Percentiles rank a stretch among this genome's conserved stretches.
Conservation (phyloP, 2,329 filamentous ascomycete species). For the Ophiostoma montium region DNA sequence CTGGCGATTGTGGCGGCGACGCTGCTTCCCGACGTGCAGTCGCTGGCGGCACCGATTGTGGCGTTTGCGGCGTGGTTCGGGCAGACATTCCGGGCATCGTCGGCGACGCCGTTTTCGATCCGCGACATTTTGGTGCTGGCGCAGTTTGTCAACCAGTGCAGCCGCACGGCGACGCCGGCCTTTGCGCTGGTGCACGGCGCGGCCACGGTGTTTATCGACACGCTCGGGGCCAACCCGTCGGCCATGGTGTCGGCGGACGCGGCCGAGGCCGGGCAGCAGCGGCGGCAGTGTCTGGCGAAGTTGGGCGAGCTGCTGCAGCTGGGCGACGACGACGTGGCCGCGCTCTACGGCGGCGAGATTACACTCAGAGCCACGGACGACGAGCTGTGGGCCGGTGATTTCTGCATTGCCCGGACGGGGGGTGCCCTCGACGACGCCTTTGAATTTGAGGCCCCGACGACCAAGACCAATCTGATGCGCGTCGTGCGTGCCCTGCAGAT, state of each 20-base stretch:
- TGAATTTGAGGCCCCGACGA: constrained; percentile 80
- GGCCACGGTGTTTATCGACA: constrained; percentile 90
- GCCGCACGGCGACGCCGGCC: constrained; percentile 21
- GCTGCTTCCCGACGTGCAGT: constrained; percentile 31
- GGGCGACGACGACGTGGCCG: constrained; percentile 37
- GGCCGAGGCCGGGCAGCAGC: constrained; percentile 52
- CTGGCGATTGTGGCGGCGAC: constrained; percentile 74
- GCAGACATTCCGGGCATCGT: constrained; percentile 58
- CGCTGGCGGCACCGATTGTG: constrained; percentile 56
- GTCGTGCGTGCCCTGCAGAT: constrained; percentile 81
- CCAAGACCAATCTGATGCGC: constrained; percentile 77
- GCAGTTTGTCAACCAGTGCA: constrained; percentile 68
- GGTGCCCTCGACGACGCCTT: constrained; percentile 42
- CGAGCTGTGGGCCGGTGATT: constrained; percentile 56
- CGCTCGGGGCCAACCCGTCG: constrained; percentile 86
- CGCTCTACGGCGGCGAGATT: constrained; percentile 51
- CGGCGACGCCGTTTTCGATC: constrained; percentile 69
- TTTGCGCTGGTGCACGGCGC: constrained; percentile 63
- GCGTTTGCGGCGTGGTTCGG: constrained; percentile 92
- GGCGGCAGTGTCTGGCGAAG: constrained; percentile 57
- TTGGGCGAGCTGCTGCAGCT: constrained; percentile 49
- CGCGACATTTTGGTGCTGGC: constrained; percentile 90
- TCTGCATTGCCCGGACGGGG: constrained; percentile 39
- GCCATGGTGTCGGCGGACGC: constrained; percentile 64
- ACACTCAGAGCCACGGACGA: constrained; percentile 39